Conservation (phyloP, 2,329 filamentous ascomycete species). For the Onygenales sp. region DNA sequence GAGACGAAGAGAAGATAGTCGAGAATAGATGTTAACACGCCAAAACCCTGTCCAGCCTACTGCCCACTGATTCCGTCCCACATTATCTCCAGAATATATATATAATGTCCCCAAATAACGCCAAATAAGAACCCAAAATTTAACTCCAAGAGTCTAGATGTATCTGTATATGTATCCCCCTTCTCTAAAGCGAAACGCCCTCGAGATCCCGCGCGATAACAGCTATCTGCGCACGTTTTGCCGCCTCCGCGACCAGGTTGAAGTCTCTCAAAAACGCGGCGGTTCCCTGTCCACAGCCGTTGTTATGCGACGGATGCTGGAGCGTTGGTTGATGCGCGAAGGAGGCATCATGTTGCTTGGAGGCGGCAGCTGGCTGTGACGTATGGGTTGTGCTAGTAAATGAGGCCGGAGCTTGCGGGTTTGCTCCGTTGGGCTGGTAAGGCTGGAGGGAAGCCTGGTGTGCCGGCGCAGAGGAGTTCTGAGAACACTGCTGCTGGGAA, state of each 20-base stretch:
- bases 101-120: background rate
- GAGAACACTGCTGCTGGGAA: background rate
- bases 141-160: background rate
- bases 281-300: conserved; percentile 24
- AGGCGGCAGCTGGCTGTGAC: background rate
- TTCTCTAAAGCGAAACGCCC: conserved; percentile 25
- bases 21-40: background rate
- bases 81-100: background rate
- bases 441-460: background rate
- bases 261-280: conserved; percentile 67
- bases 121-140: conserved; percentile 1
- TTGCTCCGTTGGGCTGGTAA: background rate
- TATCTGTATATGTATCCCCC: background rate
- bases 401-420: background rate
- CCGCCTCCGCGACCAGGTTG: conserved; percentile 80
- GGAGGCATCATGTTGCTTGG: background rate
- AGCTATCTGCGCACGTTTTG: conserved; percentile 84
- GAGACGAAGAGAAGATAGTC: background rate
- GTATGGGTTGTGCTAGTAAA: background rate
- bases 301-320: background rate
- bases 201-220: conserved; percentile 77
- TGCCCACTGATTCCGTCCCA: background rate
- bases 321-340: background rate
- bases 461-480: too few species aligned
- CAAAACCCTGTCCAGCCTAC: background rate